Evolutionary conservation across 208 protist species (phyloP).

Genomic region (Leishmania guyanensis): DNA sequence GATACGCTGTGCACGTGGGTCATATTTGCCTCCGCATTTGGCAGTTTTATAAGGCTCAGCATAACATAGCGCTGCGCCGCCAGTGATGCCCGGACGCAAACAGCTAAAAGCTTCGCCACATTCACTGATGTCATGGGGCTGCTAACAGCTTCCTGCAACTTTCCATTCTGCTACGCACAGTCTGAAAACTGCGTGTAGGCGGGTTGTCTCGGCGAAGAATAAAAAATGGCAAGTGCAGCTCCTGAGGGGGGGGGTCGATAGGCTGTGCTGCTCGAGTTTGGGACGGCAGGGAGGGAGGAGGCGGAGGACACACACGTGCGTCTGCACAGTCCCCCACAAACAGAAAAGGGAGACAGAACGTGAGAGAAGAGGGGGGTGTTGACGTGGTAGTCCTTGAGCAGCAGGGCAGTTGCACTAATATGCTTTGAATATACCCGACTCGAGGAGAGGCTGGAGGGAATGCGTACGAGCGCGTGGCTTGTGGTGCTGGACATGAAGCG

Average conservation of each 20-base stretch:
- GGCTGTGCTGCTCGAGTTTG: not conserved
- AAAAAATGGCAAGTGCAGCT: not conserved
- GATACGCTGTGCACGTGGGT: conserved; percentile 7
- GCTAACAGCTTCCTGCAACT: not conserved
- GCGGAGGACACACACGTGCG: not conserved
- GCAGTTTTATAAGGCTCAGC: conserved; percentile 34
- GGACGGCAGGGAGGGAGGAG: not conserved
- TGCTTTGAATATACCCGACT: not conserved
- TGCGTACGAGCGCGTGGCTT: not conserved
- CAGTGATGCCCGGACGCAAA: conserved; percentile 41
- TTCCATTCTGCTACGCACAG: not conserved
- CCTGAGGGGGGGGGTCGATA: not conserved
- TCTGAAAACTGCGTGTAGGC: not conserved
- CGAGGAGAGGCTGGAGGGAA: not conserved
- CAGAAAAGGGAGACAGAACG: not conserved
- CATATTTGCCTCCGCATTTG: conserved; percentile 8
- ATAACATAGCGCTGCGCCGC: conserved; percentile 61
- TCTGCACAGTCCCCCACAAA: not conserved
- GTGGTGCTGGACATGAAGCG: not conserved
- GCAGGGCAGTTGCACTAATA: not conserved
- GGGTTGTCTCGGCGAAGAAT: not conserved
- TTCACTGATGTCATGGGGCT: conserved; percentile 37
- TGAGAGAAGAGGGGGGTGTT: not conserved
- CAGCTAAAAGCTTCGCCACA: conserved; percentile 40
- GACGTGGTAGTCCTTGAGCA: not conserved